These are phyloP conservation scores for Dryas alaskensis DNA, from an alignment of 306 rosid species.

Conservation along the genomic window DNA sequence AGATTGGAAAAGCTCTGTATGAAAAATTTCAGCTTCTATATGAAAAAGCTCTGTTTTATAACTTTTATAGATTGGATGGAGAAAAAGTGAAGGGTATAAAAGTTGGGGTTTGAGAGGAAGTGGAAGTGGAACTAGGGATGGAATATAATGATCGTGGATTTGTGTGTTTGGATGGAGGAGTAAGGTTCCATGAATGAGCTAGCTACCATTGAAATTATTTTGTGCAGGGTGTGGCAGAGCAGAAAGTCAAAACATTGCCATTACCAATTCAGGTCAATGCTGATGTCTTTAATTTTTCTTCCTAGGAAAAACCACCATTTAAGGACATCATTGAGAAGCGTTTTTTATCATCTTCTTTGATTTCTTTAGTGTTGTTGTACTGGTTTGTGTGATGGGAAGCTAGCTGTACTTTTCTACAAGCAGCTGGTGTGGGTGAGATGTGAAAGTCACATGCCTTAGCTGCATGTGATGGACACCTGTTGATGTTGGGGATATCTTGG, in stretches of 20 bases:
- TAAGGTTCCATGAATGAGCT: conserved; percentile 26
- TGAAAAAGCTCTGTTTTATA: neutral
- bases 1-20: neutral
- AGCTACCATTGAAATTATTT: conserved; percentile 17
- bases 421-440: neutral
- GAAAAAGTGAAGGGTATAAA: neutral
- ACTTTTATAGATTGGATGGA: neutral
- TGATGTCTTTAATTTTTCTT: conserved; percentile 7
- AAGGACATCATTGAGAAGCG: conserved; percentile 32
- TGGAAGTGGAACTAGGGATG: too few species aligned
- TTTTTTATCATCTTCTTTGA: neutral
- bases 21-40: neutral
- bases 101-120: neutral
- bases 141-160: too few species aligned
- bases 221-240: neutral
- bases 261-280: conserved; percentile 33
- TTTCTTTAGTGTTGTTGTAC: neutral
- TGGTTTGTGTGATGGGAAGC: conserved; percentile 9
- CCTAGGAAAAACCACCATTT: conserved; percentile 36
- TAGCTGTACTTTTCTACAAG: conserved; percentile 3
- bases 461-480: conserved; percentile 37
- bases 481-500: conserved; percentile 6
- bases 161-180: neutral
- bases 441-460: conserved; percentile 7
- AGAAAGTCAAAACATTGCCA: conserved; percentile 40